Percentiles rank a stretch among this genome's conserved stretches.
Evolutionary conservation across 2,329 filamentous ascomycete genomes (phyloP).

Genomic region (Talaromyces amestolkiae): DNA sequence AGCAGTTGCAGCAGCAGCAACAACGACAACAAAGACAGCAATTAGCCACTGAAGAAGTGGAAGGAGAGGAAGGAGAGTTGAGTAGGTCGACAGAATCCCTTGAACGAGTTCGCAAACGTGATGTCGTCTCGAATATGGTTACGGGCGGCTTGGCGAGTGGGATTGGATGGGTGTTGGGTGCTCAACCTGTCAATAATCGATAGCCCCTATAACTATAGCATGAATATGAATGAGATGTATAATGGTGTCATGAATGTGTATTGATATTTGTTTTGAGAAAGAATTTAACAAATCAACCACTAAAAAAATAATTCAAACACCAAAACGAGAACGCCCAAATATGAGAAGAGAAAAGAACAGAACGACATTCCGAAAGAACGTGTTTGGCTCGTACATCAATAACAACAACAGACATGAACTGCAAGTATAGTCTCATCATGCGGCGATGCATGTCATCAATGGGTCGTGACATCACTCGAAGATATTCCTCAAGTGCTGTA

Average conservation of each 20-base stretch:
- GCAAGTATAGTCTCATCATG: slow-evolving; percentile 5
- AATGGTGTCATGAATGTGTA: not conserved
- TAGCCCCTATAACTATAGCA: slow-evolving; percentile 11
- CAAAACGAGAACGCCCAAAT: slow-evolving; percentile 14
- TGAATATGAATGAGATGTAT: too few relatives aligned
- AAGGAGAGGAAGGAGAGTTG: slow-evolving; percentile 18
- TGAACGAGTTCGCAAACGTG: slow-evolving; percentile 46
- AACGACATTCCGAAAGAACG: not conserved
- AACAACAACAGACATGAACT: not conserved
- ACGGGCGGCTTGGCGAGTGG: slow-evolving; percentile 61
- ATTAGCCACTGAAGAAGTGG: not conserved
- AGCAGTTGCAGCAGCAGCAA: slow-evolving; percentile 14
- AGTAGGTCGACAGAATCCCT: slow-evolving; percentile 6
- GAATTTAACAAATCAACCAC: not conserved
- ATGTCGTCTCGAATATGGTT: slow-evolving; percentile 62
- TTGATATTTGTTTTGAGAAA: not conserved
- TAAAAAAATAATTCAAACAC: not conserved
- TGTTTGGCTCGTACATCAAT: not conserved
- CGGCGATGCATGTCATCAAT: not conserved
- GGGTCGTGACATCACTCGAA: not conserved
- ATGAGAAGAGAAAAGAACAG: not conserved
- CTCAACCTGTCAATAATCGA: slow-evolving; percentile 43
- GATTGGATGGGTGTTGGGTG: slow-evolving; percentile 64
- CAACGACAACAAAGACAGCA: not conserved
- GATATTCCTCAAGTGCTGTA: not conserved